Evolutionary conservation across 2,329 filamentous ascomycete species (phyloP), one percentile per base, ranked within the genome.

Genomic region (Microdochium trichocladiopsis): DNA sequence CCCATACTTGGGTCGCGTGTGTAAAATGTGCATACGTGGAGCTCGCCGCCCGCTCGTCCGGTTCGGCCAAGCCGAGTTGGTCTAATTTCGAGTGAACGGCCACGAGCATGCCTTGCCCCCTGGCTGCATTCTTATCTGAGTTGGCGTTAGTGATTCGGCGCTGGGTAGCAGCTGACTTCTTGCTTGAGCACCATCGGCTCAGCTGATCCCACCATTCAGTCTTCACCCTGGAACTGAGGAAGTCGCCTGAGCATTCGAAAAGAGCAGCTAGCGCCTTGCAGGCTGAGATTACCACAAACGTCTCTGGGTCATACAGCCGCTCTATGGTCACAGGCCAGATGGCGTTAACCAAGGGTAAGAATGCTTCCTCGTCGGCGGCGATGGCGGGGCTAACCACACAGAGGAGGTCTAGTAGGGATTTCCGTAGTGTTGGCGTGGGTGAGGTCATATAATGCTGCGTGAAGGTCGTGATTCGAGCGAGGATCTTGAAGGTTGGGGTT

Each of bases 361-460:
- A 96, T 0, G 84, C 82, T 55, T 92, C 84, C 64, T 96, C 88
- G 58, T 96, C 84, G 3, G 75, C 76, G 0, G 87, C 81, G 2
- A 99, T 79, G 1, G 88, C 78, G 1, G 86, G 81, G 4, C 87
- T 80, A 2, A 90, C 86, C 1, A 84, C 90, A 24, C 79, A 73
- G 12, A 97, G 79, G 5, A 97, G 82, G 16, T 83, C 80, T 10
- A 99, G 80, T 3, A 99, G 78, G 1, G 87, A 89, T 25, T 83
- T 83, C 41, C 93, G 85, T 9, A 99, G 78, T 11, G 83, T 80
- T 0, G 92, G 84, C 0, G 90, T 92, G 0, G 89, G 85, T 0
- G 90, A 92, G 5, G 93, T 91, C 11, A 99, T 80, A 67, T 96
- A 94, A 65, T 96, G 86, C 63, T 96, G 92, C 4, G 91, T 93